Conservation (phyloP, 2,329 filamentous ascomycete genomes). For the Cercospora sp. region DNA sequence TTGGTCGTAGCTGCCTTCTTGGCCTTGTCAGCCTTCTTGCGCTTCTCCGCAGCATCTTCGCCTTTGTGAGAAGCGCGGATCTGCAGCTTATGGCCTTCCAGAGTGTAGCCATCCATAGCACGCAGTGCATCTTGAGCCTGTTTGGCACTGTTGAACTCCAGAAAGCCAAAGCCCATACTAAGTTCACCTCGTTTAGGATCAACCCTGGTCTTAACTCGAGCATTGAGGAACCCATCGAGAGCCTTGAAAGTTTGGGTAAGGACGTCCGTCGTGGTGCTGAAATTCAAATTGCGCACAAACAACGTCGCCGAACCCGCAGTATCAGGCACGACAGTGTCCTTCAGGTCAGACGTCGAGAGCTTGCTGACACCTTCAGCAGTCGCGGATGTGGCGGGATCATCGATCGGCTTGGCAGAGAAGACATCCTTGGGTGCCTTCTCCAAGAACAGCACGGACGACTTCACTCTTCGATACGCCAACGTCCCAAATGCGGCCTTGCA, state of each 20-base stretch:
- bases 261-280: constrained; percentile 75
- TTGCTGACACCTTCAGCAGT: constrained; percentile 50
- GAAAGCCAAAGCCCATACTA: constrained; percentile 97
- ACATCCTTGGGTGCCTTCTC: constrained; percentile 89
- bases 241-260: constrained; percentile 76
- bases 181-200: constrained; percentile 90
- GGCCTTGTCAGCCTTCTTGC: constrained; percentile 75
- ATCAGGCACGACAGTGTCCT: constrained; percentile 59
- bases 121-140: constrained; percentile 77
- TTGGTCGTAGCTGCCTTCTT: constrained; percentile 85
- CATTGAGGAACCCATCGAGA: constrained; percentile 84
- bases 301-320: constrained; percentile 66
- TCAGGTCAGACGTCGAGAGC: constrained; percentile 66
- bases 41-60: constrained; percentile 82
- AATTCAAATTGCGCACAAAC: constrained; percentile 93
- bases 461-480: constrained; percentile 85
- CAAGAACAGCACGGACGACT: constrained; percentile 86
- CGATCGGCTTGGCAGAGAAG: constrained; percentile 52
- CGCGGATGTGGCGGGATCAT: constrained; percentile 35
- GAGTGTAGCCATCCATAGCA: constrained; percentile 82
- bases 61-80: constrained; percentile 87
- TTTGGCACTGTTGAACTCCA: constrained; percentile 77
- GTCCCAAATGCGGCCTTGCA: constrained; percentile 80
- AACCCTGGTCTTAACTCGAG: constrained; percentile 86
- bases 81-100: constrained; percentile 83